Conservation (phyloP, 129 eudicot species). For the Flaveria brownii region DNA sequence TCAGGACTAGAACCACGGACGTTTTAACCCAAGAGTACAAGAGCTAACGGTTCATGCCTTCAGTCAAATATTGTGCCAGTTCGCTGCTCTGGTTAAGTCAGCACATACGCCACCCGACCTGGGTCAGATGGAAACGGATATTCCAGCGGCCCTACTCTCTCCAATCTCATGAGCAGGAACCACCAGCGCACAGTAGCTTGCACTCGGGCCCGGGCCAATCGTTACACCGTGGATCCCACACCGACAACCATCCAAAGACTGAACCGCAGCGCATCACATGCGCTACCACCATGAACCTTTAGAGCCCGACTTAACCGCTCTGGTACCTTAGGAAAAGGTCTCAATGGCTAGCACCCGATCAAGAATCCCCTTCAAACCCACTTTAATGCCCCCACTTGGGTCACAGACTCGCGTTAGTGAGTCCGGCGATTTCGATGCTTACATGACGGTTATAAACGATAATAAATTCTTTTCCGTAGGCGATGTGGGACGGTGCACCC, state of each 20-base stretch:
- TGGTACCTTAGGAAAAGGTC: not conserved
- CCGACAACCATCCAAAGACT: conserved; percentile 8
- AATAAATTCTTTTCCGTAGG: not conserved
- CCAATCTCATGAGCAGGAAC: not conserved
- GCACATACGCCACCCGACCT: conserved; percentile 34
- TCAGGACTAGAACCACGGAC: not conserved
- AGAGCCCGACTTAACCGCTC: conserved; percentile 4
- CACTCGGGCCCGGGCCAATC: conserved; percentile 31
- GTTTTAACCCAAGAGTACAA: not conserved
- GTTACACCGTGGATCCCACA: conserved; percentile 20
- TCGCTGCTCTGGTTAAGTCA: conserved; percentile 40
- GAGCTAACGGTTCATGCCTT: not conserved
- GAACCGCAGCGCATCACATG: not conserved
- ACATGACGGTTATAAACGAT: not conserved
- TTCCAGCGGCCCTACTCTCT: not conserved
- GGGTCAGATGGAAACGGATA: conserved; percentile 20
- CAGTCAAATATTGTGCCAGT: conserved; percentile 20
- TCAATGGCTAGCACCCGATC: not conserved
- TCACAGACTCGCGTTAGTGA: not conserved
- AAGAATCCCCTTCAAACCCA: not conserved
- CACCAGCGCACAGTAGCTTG: conserved; percentile 29
- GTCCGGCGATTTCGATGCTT: not conserved
- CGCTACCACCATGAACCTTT: not conserved
- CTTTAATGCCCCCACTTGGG: conserved; percentile 15
- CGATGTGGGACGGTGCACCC: not conserved